Base-by-base conservation (phyloP, 2,329 filamentous ascomycete genomes). In the Uncinocarpus reesii region DNA sequence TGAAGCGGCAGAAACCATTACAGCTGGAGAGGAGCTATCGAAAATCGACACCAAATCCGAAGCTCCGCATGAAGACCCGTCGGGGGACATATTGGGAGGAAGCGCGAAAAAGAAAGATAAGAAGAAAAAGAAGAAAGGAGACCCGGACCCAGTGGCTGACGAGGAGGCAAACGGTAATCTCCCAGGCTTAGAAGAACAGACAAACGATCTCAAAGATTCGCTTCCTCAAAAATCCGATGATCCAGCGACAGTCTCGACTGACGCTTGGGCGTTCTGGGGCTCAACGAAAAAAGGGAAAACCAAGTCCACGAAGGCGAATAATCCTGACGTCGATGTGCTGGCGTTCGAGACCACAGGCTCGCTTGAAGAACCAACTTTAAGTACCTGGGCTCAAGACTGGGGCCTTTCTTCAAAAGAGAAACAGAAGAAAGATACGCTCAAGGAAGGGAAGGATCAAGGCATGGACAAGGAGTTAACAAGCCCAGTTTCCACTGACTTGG, bases 361-460 rank as follows among this genome's bases (percentile, higher is more conserved):
- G 24, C 21, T 26, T 18, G 43, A 47, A 28, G 47, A 49, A n/a
- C 41, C 47, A n/a, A 45, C 47, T 4, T 32, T 49, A 15, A 45
- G 41, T 70, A 68, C 58, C 57, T 49, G 47, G 42, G 47, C 20
- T 10, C 45, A 53, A 38, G 48, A 48, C 52, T 73, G 68, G 65
- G 64, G 65, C 49, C 63, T 60, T 53, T 65, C 65, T 49, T 61
- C 65, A 48, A 71, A 71, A 54, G 71, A 69, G 55, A 71, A 71
- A 55, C 71, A 67, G 45, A 69, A 71, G 58, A 71, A 71, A 55
- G 70, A 71, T 58, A n/a, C n/a, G n/a, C n/a, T n/a, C n/a, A 71
- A 71, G 55, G 60, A 68, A 35, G 67, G 66, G 41, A 67, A 72
- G 50, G 73, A 67, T 53, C 61, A 65, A 62, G 62, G 55, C 21